Conservation (phyloP, 2,329 filamentous ascomycete species). For the Curvularia spicifera region DNA sequence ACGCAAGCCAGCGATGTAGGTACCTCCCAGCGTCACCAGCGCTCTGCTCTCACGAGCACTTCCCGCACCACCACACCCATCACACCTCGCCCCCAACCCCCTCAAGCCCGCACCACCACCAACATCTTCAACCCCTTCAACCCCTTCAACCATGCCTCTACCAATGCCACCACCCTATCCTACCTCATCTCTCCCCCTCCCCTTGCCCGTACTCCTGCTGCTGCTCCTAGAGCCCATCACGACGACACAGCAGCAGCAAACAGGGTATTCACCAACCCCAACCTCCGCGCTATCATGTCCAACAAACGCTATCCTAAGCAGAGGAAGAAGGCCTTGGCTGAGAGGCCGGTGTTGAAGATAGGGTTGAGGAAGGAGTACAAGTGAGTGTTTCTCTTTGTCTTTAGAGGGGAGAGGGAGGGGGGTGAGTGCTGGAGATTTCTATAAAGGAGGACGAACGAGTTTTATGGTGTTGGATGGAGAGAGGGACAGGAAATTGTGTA, state of each 20-base stretch:
- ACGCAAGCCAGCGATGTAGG: neutral
- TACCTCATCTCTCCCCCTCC: no score
- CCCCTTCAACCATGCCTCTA: neutral
- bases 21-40: neutral
- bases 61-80: no score
- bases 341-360: conserved; percentile 22
- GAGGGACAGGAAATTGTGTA: no score
- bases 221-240: neutral
- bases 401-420: neutral
- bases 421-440: no score
- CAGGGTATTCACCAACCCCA: conserved; percentile 25
- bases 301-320: conserved; percentile 18
- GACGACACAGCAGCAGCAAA: conserved; percentile 27
- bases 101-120: no score
- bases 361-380: conserved; percentile 8
- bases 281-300: conserved; percentile 25
- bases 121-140: neutral
- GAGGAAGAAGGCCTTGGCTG: conserved; percentile 11
- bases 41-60: neutral
- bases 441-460: no score
- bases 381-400: neutral
- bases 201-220: no score
- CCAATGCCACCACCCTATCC: neutral
- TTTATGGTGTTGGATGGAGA: no score
- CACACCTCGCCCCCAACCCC: no score